Base-by-base conservation (phyloP, 2,329 filamentous ascomycete species). In the Aphanocladium album region DNA sequence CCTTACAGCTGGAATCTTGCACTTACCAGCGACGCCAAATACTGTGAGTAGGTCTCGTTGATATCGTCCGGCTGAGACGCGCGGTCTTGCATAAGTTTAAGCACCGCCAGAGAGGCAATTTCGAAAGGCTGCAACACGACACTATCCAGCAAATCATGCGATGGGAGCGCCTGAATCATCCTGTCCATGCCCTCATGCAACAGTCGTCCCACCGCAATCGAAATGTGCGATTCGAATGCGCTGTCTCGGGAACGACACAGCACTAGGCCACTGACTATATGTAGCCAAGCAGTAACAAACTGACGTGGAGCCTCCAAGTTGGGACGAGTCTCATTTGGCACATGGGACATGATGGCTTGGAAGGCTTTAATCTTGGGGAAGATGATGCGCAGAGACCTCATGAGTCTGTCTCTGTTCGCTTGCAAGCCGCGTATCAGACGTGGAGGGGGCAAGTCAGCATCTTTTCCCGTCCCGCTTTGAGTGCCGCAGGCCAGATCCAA, bases 51-150 rank as follows among this genome's bases (percentile, higher is more conserved):
- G 0, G 74, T 77, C 23, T 74, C 71, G 41, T 68, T 72, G 17
- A 80, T 74, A 30, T 75, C 73, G 3, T 75, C 70, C 35, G 71
- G 71, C 49, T 70, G 72, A 5, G 70, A 72, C 1, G 74, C 74
- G 21, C 70, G 66, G 45, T 80, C 76, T 47, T 72, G 67, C 1
- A 79, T 62, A 35, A 81, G 67, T 16, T 71, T 71, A 41, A 75
- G 63, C 11, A 70, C 71, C 12, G 80, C 65, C 19, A 81, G 65
- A 1, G 76, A 75, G 27, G 78, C 62, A 2, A 81, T 61, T 21
- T 80, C 79, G 43, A 76, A 69, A 1, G 79, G 79, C 35, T 76
- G 63, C 25, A 81, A 64, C 21, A 74, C 71, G 8, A 73, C 72
- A 46, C 70, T 72, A 6, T 74, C 70, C 6, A 77, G 57, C 1